Evolutionary conservation across 1,284 basidiomycete species (phyloP).

Genomic region (Cryptococcus deneoformans): DNA sequence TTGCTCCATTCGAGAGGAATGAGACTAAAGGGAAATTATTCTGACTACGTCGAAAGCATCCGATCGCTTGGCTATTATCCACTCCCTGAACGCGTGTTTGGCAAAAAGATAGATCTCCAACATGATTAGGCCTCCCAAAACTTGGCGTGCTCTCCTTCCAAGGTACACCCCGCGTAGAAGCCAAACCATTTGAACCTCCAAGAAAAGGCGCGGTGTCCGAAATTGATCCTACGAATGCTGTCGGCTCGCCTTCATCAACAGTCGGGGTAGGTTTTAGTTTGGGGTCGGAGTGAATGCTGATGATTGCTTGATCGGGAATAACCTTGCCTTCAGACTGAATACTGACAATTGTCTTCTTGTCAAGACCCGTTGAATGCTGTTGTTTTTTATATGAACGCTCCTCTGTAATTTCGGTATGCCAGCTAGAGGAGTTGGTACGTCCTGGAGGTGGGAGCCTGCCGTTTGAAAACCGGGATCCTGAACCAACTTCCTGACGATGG

Average conservation of each 20-base stretch:
- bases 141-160: no score
- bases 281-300: background rate
- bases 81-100: no score
- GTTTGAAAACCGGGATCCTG: background rate
- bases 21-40: no score
- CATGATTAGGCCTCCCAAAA: no score
- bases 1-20: no score
- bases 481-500: background rate
- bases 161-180: no score
- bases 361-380: background rate
- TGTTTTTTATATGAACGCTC: background rate
- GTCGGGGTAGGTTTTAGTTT: background rate
- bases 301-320: background rate
- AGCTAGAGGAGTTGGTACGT: constrained; percentile 6
- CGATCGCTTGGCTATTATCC: no score
- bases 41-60: no score
- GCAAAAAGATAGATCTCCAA: no score
- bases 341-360: background rate
- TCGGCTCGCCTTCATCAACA: background rate
- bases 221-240: background rate
- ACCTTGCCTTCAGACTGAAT: background rate
- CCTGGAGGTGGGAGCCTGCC: constrained; percentile 8
- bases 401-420: constrained; percentile 6
- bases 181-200: no score
- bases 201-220: no score